These are phyloP conservation scores for Ramalina peruviana DNA, from an alignment of 495 filamentous ascomycete species.

Conservation along the genomic window DNA sequence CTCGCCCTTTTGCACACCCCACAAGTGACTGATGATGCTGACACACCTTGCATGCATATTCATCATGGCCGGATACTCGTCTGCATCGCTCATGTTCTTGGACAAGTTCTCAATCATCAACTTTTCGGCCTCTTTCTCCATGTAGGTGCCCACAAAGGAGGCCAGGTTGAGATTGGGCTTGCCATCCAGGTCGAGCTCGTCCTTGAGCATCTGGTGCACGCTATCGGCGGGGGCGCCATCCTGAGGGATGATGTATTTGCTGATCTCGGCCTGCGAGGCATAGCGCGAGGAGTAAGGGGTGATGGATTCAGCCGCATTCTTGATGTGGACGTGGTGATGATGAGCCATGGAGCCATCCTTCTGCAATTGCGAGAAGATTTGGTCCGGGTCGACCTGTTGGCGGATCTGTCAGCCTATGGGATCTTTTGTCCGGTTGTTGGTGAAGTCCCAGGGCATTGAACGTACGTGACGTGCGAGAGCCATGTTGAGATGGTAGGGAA, in stretches of 20 bases:
- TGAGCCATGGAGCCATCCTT: conserved; percentile 26
- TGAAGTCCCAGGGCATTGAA: background rate
- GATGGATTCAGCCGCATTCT: conserved; percentile 33
- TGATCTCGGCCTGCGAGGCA: conserved; percentile 43
- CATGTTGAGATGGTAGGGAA: conserved; percentile 13
- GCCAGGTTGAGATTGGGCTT: conserved; percentile 59
- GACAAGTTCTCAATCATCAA: conserved; percentile 54
- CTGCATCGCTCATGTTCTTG: conserved; percentile 56
- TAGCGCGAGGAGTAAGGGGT: conserved; percentile 54
- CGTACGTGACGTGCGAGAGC: conserved; percentile 29
- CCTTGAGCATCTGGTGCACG: conserved; percentile 54
- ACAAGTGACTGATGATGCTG: conserved; percentile 51
- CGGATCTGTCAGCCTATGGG: too few species aligned
- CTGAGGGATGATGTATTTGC: conserved; percentile 51
- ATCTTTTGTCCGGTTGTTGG: too few species aligned
- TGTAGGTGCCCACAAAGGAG: conserved; percentile 59
- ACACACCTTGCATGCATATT: conserved; percentile 54
- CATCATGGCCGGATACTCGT: conserved; percentile 67
- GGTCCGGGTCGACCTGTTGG: conserved; percentile 44
- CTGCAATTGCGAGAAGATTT: conserved; percentile 41
- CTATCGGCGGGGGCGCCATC: conserved; percentile 48
- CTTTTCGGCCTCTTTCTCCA: conserved; percentile 50
- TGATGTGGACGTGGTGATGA: conserved; percentile 25
- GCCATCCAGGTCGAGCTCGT: conserved; percentile 63
- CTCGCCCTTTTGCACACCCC: conserved; percentile 51